Base-by-base conservation (phyloP, 352 stramenopile genomes). In the Phytophthora pinifolia region DNA sequence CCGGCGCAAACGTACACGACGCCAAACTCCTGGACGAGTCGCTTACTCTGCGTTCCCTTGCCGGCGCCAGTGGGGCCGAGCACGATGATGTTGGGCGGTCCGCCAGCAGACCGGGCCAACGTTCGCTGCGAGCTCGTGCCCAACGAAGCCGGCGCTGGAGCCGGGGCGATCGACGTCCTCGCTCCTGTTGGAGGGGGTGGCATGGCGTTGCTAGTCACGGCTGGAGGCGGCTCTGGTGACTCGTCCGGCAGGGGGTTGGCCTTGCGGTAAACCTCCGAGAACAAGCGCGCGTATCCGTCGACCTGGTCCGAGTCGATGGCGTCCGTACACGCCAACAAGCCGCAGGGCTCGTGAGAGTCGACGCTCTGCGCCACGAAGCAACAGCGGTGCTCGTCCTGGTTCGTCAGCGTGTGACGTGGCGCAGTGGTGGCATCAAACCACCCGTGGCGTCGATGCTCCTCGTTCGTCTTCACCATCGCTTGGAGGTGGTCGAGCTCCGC, bases 31-130 rank as follows among this genome's bases (percentile, higher is more conserved):
- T 88, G 64, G 3, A 82, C 83, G 14, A 98, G 83, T 2, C 81
- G 58, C 54, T 95, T 86, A 58, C 96, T 98, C 58, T 99, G 96
- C 1, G 94, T 99, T 27, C 93, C 88, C 55, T 98, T 99, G n/a
- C 96, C 96, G 10, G 79, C 79, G 0, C 92, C 96, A 1, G 95
- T 96, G 4, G 95, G 93, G 4, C 96, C 96, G 8, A 88, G 80
- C 6, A 98, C 74, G 13, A 98, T 83, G 29, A 98, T 84, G 34
- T 69, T 83, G 4, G 75, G 76, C 2, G 80, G 76, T 46, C 46
- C 54, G 5, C 34, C 30, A 0, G 15, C 31, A 9, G 35, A 14
- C 20, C 57, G 47, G 17, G 31, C 22, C 25, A 67, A 25, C n/a
- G 17, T 53, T 48, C 15, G 33, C 9, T 31, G 29, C 14, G 50